These are phyloP conservation scores for Umbilicus rupestris DNA, from an alignment of 164 flowering plant genomes.

Conservation along the genomic window DNA sequence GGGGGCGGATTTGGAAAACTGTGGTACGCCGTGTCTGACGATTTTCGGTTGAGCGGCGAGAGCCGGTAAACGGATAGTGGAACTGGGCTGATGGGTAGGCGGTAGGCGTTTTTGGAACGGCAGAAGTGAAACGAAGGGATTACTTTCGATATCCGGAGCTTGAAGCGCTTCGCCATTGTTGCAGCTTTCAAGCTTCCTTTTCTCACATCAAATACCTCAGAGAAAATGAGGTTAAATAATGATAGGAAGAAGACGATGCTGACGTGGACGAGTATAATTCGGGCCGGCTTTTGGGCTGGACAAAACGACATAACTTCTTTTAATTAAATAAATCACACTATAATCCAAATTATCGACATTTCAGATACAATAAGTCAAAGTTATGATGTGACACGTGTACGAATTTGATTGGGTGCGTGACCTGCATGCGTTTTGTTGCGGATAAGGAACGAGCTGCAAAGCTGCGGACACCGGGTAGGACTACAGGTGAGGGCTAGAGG, in stretches of 20 bases:
- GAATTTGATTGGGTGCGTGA: neutral
- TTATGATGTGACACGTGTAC: neutral
- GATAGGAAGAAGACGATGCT: neutral
- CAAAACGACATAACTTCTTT: neutral
- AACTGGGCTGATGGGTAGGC: conserved; percentile 16
- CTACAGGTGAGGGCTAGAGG: neutral
- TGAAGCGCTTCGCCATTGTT: conserved; percentile 31
- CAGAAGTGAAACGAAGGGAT: conserved; percentile 28
- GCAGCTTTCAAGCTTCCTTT: too few species aligned
- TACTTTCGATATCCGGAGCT: conserved; percentile 21
- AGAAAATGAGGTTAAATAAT: neutral
- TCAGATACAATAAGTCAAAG: too few species aligned
- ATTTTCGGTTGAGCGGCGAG: conserved; percentile 19
- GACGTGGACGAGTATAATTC: neutral
- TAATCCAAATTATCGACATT: too few species aligned
- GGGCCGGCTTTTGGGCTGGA: conserved; percentile 6
- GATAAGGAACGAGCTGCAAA: neutral
- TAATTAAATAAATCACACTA: too few species aligned
- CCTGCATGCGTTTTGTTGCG: neutral
- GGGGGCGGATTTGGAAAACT: conserved; percentile 14
- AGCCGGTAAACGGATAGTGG: conserved; percentile 8
- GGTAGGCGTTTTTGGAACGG: conserved; percentile 22
- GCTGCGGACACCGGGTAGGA: neutral
- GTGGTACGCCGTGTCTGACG: conserved; percentile 14
- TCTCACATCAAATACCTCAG: neutral